Percentiles rank a stretch among this genome's conserved stretches.
Evolutionary conservation across 345 rosid genomes (phyloP).

Genomic region (Brassica cretica): DNA sequence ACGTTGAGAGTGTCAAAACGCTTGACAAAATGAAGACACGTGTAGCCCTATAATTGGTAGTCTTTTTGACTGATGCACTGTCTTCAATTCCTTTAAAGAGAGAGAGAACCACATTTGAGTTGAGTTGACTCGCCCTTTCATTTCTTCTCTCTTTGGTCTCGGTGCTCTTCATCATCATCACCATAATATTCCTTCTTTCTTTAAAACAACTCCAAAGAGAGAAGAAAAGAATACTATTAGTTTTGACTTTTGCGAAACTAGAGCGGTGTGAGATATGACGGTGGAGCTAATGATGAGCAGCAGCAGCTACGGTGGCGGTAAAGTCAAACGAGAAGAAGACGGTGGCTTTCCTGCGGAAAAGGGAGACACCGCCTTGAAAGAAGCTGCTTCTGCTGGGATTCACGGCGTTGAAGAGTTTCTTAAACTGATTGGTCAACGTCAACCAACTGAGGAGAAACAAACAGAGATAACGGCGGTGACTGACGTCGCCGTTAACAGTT

Average conservation of each 20-base stretch:
- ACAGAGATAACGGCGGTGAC: slow-evolving; percentile 59
- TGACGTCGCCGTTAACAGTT: slow-evolving; percentile 69
- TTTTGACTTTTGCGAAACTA: neutral
- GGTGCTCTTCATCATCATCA: slow-evolving; percentile 9
- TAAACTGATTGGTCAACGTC: slow-evolving; percentile 51
- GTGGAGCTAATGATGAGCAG: slow-evolving; percentile 30
- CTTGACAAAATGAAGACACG: slow-evolving; percentile 11
- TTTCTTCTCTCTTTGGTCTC: neutral
- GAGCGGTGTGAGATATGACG: slow-evolving; percentile 13
- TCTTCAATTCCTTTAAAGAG: neutral
- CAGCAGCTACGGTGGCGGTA: slow-evolving; percentile 16
- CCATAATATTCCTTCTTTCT: neutral
- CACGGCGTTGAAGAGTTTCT: slow-evolving; percentile 77
- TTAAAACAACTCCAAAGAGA: neutral
- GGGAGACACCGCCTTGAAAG: slow-evolving; percentile 63
- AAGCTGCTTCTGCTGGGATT: slow-evolving; percentile 79
- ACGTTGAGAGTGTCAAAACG: slow-evolving; percentile 32
- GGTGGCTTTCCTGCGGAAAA: slow-evolving; percentile 24
- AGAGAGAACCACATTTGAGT: slow-evolving; percentile 24
- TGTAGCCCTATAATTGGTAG: slow-evolving; percentile 8
- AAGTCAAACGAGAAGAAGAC: slow-evolving; percentile 18
- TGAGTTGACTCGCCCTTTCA: slow-evolving; percentile 34
- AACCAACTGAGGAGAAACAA: slow-evolving; percentile 33
- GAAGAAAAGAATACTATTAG: neutral
- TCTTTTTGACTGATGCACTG: slow-evolving; percentile 34